These are phyloP conservation scores for Phytopythium mirpurense DNA, from an alignment of 352 stramenopile genomes.

Conservation along the genomic window DNA sequence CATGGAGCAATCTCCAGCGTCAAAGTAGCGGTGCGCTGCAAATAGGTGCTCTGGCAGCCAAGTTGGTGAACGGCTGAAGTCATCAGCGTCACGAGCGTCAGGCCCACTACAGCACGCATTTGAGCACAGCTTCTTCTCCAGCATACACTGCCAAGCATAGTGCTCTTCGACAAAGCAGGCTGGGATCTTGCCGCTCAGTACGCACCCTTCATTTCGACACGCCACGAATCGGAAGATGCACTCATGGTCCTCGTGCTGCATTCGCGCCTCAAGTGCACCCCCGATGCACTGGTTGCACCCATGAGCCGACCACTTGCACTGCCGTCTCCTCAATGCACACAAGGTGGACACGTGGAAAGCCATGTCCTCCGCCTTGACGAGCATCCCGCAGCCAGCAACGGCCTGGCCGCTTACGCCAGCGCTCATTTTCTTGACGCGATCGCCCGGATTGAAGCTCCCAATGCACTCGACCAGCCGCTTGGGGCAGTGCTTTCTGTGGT, in stretches of 20 bases:
- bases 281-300: constrained; percentile 42
- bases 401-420: constrained; percentile 1
- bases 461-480: constrained; percentile 52
- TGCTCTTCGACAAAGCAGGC: constrained; percentile 49
- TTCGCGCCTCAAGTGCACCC: constrained; percentile 29
- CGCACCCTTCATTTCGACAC: constrained; percentile 45
- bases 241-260: constrained; percentile 52
- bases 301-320: constrained; percentile 46
- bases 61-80: not conserved
- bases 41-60: constrained; percentile 28
- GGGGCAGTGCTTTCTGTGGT: constrained; percentile 35
- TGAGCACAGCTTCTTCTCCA: constrained; percentile 36
- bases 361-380: constrained; percentile 50
- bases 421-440: not conserved
- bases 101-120: constrained; percentile 13
- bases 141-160: constrained; percentile 62
- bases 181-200: constrained; percentile 30
- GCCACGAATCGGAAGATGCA: constrained; percentile 44
- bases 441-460: constrained; percentile 2
- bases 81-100: not conserved
- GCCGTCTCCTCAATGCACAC: constrained; percentile 35
- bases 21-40: constrained; percentile 34
- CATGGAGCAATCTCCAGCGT: constrained; percentile 40
- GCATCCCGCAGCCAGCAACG: constrained; percentile 33
- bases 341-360: constrained; percentile 47